Evolutionary conservation across 768 basidiomycete genomes (phyloP).

Genomic region (Lentinula lateritia): DNA sequence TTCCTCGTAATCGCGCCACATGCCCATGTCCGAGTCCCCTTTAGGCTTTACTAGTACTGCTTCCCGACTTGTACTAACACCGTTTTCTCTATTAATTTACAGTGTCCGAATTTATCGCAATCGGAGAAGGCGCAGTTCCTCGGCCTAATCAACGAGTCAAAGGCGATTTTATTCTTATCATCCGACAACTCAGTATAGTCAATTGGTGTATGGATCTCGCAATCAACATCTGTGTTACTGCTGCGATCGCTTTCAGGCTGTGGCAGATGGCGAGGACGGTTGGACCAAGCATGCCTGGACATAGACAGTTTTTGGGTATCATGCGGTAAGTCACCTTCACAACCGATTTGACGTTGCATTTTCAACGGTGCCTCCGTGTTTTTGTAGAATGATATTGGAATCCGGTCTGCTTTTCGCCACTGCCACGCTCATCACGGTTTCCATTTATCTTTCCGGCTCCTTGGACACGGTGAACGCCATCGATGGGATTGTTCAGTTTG

Average conservation of each 20-base stretch:
- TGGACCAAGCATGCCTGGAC: background rate
- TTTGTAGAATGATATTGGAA: constrained; percentile 1
- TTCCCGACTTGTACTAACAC: background rate
- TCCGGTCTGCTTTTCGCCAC: constrained; percentile 4
- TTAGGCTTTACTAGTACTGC: too few species aligned
- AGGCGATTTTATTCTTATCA: background rate
- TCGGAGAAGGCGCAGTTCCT: background rate
- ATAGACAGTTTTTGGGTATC: background rate
- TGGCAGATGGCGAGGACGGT: background rate
- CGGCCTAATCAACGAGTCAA: background rate
- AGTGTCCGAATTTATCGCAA: constrained; percentile 6
- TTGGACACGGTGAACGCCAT: constrained; percentile 4
- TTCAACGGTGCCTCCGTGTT: background rate
- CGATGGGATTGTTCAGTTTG: constrained; percentile 4
- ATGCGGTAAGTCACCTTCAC: background rate
- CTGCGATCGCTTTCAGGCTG: constrained; percentile 1
- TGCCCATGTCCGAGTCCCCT: background rate
- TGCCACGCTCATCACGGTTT: constrained; percentile 1
- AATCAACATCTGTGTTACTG: constrained; percentile 6
- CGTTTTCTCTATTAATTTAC: background rate
- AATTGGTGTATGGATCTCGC: constrained; percentile 6
- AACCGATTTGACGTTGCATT: background rate
- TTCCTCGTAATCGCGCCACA: background rate
- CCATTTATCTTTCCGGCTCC: background rate
- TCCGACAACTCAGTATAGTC: background rate